These are phyloP conservation scores for Ustilago vetiveriae DNA, from an alignment of 1,284 basidiomycete species.

Conservation along the genomic window DNA sequence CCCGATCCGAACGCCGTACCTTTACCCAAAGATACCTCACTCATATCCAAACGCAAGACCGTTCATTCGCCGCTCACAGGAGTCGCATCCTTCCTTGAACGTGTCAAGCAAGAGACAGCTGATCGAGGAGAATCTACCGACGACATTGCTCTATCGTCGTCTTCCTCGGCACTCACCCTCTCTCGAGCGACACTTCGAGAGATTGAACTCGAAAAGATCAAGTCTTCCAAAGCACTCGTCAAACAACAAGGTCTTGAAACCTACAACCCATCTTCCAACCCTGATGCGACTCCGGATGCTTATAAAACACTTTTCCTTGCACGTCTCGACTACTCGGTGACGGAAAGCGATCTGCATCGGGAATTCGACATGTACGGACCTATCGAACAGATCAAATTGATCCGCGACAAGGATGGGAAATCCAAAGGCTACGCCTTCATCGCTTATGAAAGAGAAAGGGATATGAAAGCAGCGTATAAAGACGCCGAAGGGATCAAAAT, in stretches of 20 bases:
- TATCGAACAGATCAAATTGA: conserved; percentile 89
- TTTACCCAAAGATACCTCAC: conserved; percentile 14
- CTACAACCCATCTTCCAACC: conserved; percentile 87
- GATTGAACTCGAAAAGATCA: conserved; percentile 44
- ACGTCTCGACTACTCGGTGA: conserved; percentile 84
- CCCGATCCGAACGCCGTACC: conserved; percentile 45
- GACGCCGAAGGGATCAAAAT: conserved; percentile 98
- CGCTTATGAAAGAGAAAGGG: conserved; percentile 95
- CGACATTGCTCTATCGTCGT: conserved; percentile 41
- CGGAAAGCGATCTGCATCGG: conserved; percentile 87
- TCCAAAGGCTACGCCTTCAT: conserved; percentile 94
- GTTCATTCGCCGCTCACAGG: conserved; percentile 53
- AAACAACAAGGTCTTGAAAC: conserved; percentile 22
- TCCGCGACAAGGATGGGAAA: conserved; percentile 82
- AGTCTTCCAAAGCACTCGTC: conserved; percentile 21
- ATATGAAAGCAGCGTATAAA: conserved; percentile 97
- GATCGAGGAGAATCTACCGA: conserved; percentile 59
- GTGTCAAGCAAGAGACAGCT: conserved; percentile 54
- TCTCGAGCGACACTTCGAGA: conserved; percentile 52
- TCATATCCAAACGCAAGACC: conserved; percentile 20
- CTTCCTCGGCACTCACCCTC: conserved; percentile 25
- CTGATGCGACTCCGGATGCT: conserved; percentile 94
- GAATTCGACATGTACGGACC: conserved; percentile 96
- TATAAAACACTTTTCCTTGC: conserved; percentile 99
- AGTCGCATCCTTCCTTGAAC: conserved; percentile 57